A percentile compares a stretch with the other conserved stretches of the same genome.
Conservation (phyloP, 2,329 filamentous ascomycete genomes). For the Westerdykella sp. region DNA sequence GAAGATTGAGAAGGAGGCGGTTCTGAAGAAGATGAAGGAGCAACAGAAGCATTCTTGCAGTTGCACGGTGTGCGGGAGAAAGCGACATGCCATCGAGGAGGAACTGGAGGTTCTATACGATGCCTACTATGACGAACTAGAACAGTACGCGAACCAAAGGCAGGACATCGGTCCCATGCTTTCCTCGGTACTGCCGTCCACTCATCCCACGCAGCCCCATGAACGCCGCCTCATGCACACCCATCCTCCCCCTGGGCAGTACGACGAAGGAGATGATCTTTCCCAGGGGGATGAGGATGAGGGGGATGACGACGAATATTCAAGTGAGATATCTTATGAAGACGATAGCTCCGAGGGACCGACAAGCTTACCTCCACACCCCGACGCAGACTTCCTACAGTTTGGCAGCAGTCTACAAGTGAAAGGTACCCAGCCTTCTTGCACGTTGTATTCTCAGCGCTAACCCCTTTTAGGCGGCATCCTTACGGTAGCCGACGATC, state of each 20-base stretch:
- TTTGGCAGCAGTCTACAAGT: conserved; percentile 97
- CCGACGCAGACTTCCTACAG: conserved; percentile 82
- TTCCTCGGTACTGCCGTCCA: conserved; percentile 55
- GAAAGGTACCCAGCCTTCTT: conserved; percentile 54
- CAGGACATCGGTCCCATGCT: conserved; percentile 66
- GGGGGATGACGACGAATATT: conserved; percentile 49
- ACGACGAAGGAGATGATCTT: conserved; percentile 51
- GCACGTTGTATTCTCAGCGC: conserved; percentile 16
- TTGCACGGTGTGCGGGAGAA: conserved; percentile 93
- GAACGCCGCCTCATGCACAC: conserved; percentile 53
- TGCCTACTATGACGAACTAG: conserved; percentile 95
- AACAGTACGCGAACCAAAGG: conserved; percentile 88
- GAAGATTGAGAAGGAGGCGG: conserved; percentile 97
- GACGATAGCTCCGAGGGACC: conserved; percentile 63
- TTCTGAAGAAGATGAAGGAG: conserved; percentile 99
- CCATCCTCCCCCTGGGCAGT: conserved; percentile 67
- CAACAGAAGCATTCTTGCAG: conserved; percentile 99
- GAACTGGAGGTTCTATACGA: conserved; percentile 96
- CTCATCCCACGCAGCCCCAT: conserved; percentile 50
- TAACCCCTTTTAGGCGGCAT: conserved; percentile 67
- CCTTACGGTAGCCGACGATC: conserved; percentile 94
- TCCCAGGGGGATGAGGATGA: conserved; percentile 50
- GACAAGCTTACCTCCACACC: conserved; percentile 59
- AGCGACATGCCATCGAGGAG: conserved; percentile 94
- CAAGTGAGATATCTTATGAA: conserved; percentile 58